Percentiles rank a stretch among this genome's conserved stretches.
These are phyloP conservation scores for Sporothrix globosa DNA, from an alignment of 2,329 filamentous ascomycete genomes.

Conservation along the genomic window DNA sequence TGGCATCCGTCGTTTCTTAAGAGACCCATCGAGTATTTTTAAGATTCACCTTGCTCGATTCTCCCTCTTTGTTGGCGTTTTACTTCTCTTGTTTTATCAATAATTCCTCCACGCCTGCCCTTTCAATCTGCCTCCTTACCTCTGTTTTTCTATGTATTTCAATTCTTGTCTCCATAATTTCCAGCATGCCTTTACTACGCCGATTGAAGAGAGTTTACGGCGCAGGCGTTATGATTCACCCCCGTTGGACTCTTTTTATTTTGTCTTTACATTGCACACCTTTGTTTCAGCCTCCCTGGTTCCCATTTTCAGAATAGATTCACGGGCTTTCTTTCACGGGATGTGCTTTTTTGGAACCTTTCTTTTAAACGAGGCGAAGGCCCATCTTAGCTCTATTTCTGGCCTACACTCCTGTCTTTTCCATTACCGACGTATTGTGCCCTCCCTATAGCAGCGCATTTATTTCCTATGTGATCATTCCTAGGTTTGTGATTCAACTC, in stretches of 20 bases:
- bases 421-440: not conserved
- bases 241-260: not conserved
- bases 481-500: conserved; percentile 30
- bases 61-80: not conserved
- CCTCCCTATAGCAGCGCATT: not conserved
- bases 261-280: not conserved
- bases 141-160: not conserved
- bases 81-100: not conserved
- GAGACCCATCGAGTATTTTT: not conserved
- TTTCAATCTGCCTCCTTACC: not conserved
- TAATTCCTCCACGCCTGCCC: not conserved
- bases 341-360: not conserved
- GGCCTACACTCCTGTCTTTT: not conserved
- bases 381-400: not conserved
- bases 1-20: not conserved
- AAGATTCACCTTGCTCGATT: not conserved
- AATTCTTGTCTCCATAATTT: not conserved
- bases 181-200: conserved; percentile 13
- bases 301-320: conserved; percentile 21
- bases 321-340: not conserved
- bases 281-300: not conserved
- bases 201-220: conserved; percentile 16
- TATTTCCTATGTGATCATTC: conserved; percentile 9
- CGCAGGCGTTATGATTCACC: conserved; percentile 20
- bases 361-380: not conserved